A percentile compares a stretch with the other conserved stretches of the same genome.
Evolutionary conservation across 306 rosid genomes (phyloP).

Genomic region (Citrullus amarus): DNA sequence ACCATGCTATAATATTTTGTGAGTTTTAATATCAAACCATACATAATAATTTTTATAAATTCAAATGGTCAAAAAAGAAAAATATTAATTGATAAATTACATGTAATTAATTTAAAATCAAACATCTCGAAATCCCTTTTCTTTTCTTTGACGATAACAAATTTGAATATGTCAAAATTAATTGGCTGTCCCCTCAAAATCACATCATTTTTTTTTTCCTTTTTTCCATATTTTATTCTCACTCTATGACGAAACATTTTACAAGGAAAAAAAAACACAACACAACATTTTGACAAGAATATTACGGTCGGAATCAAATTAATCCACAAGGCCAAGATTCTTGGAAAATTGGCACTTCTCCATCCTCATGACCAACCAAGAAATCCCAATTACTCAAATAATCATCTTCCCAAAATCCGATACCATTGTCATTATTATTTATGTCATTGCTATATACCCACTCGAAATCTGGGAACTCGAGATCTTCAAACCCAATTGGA

Average conservation of each 20-base stretch:
- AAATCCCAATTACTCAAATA: constrained; percentile 52
- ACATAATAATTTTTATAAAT: not conserved
- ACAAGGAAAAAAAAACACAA: not conserved
- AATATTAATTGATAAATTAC: not conserved
- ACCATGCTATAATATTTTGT: not conserved
- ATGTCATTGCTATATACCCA: constrained; percentile 18
- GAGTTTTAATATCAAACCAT: not conserved
- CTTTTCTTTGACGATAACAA: not conserved
- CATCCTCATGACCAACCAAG: not conserved
- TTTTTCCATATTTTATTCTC: not conserved
- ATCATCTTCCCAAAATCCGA: constrained; percentile 54
- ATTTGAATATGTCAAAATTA: not conserved
- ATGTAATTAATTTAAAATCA: not conserved
- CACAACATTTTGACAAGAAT: not conserved
- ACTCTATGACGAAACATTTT: not conserved
- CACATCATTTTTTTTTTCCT: not conserved
- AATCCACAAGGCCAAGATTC: constrained; percentile 4
- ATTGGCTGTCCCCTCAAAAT: not conserved
- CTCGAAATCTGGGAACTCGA: constrained; percentile 46
- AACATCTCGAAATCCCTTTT: not conserved
- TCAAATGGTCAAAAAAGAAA: not conserved
- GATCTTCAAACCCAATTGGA: constrained; percentile 15
- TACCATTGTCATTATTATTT: not conserved
- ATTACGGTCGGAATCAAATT: not conserved
- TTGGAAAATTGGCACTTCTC: constrained; percentile 2